Evolutionary conservation across 192 early-diverging fungal species (phyloP).

Genomic region (Umbelopsis sp.): DNA sequence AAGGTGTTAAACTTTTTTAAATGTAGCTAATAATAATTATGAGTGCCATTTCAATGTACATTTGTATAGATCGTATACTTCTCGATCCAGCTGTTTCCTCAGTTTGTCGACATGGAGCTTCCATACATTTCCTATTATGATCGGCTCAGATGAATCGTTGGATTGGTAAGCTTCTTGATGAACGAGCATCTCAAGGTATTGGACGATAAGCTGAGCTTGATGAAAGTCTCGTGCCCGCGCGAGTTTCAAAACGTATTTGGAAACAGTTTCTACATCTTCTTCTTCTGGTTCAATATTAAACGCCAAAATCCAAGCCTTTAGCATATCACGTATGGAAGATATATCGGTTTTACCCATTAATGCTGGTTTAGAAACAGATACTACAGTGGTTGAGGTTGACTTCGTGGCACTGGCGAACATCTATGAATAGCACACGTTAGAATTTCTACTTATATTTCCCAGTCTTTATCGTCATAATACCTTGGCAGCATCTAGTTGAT

Average conservation of each 20-base stretch:
- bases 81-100: not conserved
- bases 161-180: not conserved
- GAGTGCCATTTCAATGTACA: not conserved
- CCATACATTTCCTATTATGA: not conserved
- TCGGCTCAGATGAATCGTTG: not conserved
- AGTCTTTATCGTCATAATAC: not conserved
- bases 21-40: not conserved
- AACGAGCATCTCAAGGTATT: conserved; percentile 18
- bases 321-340: conserved; percentile 18
- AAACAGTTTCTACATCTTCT: conserved; percentile 35
- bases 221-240: conserved; percentile 30
- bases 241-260: conserved; percentile 30
- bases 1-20: not conserved
- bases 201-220: conserved; percentile 25
- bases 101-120: not conserved
- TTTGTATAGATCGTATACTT: not conserved
- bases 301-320: conserved; percentile 25
- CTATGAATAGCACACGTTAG: not conserved
- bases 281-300: conserved; percentile 21
- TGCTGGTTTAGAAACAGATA: not conserved
- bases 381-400: not conserved
- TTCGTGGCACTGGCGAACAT: not conserved
- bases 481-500: not conserved
- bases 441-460: no score
- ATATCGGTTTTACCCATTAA: conserved; percentile 29